Evolutionary conservation across 192 early-diverging fungal genomes (phyloP).

Genomic region (Coemansia pectinata): DNA sequence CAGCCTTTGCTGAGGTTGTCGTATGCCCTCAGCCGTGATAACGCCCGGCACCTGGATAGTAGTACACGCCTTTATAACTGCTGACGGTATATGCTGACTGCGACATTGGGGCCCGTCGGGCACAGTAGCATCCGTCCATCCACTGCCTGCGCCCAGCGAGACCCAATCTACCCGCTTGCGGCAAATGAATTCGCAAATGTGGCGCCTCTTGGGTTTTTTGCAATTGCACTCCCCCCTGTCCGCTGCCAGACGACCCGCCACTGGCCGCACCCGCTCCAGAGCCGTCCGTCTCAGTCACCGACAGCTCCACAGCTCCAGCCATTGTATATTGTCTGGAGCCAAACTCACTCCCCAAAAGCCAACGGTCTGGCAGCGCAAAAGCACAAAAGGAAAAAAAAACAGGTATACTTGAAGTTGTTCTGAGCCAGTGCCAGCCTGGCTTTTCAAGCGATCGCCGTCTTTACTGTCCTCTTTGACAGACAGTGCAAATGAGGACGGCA

Average conservation of each 20-base stretch:
- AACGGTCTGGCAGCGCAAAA: not conserved
- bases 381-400: not conserved
- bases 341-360: not conserved
- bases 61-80: slow-evolving; percentile 3
- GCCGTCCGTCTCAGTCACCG: not conserved
- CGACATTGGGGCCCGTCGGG: not conserved
- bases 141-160: not conserved
- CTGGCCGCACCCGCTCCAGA: not conserved
- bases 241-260: not conserved
- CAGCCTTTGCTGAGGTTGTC: not conserved
- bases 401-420: not conserved
- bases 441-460: not conserved
- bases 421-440: not conserved
- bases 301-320: not conserved
- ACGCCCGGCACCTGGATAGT: not conserved
- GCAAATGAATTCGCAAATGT: slow-evolving; percentile 4
- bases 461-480: not conserved
- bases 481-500: not conserved
- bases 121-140: not conserved
- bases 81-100: not conserved
- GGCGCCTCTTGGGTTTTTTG: not conserved
- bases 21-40: not conserved
- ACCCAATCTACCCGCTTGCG: not conserved
- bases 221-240: slow-evolving; percentile 1
- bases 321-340: not conserved